A percentile compares a stretch with the other conserved stretches of the same genome.
These are phyloP conservation scores for Curvularia sp. DNA, from an alignment of 2,329 filamentous ascomycete genomes.

Conservation along the genomic window DNA sequence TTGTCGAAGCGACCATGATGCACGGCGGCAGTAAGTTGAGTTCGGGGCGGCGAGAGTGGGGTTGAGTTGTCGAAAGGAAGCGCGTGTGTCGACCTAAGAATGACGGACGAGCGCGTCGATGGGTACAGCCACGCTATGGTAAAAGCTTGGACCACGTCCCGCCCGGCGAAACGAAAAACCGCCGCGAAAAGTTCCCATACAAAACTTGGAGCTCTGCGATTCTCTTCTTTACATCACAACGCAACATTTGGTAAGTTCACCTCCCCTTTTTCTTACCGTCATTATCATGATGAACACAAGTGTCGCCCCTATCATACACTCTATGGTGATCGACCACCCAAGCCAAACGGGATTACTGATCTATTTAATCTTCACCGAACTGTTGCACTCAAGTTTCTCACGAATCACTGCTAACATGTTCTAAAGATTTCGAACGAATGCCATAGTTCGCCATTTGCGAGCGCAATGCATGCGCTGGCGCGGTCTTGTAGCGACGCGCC, in stretches of 20 bases:
- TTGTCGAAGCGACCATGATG: constrained; percentile 25
- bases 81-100: constrained; percentile 13
- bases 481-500: neutral
- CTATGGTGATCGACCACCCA: constrained; percentile 51
- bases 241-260: constrained; percentile 40
- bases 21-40: constrained; percentile 17
- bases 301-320: constrained; percentile 52
- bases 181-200: constrained; percentile 31
- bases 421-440: constrained; percentile 6
- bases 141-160: constrained; percentile 15
- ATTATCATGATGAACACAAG: constrained; percentile 46
- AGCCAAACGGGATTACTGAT: constrained; percentile 52
- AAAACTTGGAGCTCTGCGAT: constrained; percentile 27
- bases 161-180: constrained; percentile 31
- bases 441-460: neutral
- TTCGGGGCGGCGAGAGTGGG: constrained; percentile 8
- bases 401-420: constrained; percentile 29
- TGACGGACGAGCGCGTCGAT: constrained; percentile 22
- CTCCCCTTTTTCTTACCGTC: constrained; percentile 8
- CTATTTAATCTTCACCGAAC: constrained; percentile 18
- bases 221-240: constrained; percentile 32
- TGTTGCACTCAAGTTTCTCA: constrained; percentile 9
- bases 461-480: constrained; percentile 1
- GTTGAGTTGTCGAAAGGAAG: neutral
- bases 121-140: constrained; percentile 9